Evolutionary conservation across 352 stramenopile genomes (phyloP).

Genomic region (Lagenidium giganteum): DNA sequence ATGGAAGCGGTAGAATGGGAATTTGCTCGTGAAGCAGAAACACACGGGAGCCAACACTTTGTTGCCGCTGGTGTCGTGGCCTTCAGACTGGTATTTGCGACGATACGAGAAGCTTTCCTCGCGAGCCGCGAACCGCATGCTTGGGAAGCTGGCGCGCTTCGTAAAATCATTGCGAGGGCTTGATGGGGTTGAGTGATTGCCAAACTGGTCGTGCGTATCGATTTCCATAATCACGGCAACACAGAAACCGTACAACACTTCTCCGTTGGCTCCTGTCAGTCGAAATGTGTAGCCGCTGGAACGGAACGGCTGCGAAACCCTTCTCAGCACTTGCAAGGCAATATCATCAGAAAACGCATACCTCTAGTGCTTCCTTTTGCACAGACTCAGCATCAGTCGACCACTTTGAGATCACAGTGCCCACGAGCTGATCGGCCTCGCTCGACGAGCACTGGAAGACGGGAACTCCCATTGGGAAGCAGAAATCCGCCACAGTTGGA

Average conservation of each 20-base stretch:
- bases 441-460: conserved; percentile 32
- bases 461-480: conserved; percentile 54
- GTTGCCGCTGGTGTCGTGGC: not conserved
- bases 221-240: conserved; percentile 40
- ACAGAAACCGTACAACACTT: conserved; percentile 67
- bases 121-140: conserved; percentile 7
- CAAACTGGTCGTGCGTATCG: too few species aligned
- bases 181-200: too few species aligned
- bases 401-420: conserved; percentile 46
- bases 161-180: conserved; percentile 22
- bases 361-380: conserved; percentile 46
- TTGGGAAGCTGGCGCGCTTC: conserved; percentile 32
- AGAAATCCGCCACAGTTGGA: conserved; percentile 51
- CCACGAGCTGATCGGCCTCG: conserved; percentile 30
- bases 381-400: conserved; percentile 43
- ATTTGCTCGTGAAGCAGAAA: conserved; percentile 74
- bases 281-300: conserved; percentile 64
- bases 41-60: conserved; percentile 45
- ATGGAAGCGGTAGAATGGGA: conserved; percentile 69
- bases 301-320: conserved; percentile 21
- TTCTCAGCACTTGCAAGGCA: not conserved
- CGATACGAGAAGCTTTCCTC: not conserved
- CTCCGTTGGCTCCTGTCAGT: conserved; percentile 62
- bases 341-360: conserved; percentile 3
- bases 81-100: not conserved